Percentiles rank a stretch among this genome's conserved stretches.
These are phyloP conservation scores for Bombardia bombarda DNA, from an alignment of 495 filamentous ascomycete genomes.

Conservation along the genomic window DNA sequence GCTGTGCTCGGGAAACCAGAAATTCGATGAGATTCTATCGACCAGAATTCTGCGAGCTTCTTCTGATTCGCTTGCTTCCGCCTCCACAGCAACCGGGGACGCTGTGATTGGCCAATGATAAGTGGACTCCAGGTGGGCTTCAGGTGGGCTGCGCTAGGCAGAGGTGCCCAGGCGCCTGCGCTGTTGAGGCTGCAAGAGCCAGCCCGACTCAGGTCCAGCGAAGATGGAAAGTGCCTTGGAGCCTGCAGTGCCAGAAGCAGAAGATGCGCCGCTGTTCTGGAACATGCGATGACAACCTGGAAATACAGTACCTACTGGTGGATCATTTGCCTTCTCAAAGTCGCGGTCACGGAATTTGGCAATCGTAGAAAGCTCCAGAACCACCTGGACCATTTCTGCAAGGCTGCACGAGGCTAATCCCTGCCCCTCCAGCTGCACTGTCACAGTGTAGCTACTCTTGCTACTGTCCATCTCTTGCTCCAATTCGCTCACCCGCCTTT, in stretches of 20 bases:
- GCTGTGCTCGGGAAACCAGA: constrained; percentile 19
- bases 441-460: neutral
- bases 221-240: neutral
- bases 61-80: constrained; percentile 23
- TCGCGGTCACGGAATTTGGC: too few relatives aligned
- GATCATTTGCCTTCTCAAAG: too few relatives aligned
- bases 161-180: constrained; percentile 4
- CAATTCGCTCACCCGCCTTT: too few relatives aligned
- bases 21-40: constrained; percentile 34
- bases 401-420: constrained; percentile 26
- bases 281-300: too few relatives aligned
- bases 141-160: constrained; percentile 12
- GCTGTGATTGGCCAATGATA: constrained; percentile 17
- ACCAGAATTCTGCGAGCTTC: constrained; percentile 22
- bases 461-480: constrained; percentile 1
- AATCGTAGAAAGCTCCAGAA: constrained; percentile 19
- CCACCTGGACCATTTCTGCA: constrained; percentile 7
- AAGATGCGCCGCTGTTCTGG: constrained; percentile 6
- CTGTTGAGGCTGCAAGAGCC: constrained; percentile 20
- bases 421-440: constrained; percentile 1
- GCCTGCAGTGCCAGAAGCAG: neutral
- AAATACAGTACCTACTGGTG: too few relatives aligned
- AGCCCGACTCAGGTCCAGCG: neutral
- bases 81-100: constrained; percentile 19
- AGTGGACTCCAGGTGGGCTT: neutral